Evolutionary conservation across 441 rosid species (phyloP).

Genomic region (Gossypium schwendimanii): DNA sequence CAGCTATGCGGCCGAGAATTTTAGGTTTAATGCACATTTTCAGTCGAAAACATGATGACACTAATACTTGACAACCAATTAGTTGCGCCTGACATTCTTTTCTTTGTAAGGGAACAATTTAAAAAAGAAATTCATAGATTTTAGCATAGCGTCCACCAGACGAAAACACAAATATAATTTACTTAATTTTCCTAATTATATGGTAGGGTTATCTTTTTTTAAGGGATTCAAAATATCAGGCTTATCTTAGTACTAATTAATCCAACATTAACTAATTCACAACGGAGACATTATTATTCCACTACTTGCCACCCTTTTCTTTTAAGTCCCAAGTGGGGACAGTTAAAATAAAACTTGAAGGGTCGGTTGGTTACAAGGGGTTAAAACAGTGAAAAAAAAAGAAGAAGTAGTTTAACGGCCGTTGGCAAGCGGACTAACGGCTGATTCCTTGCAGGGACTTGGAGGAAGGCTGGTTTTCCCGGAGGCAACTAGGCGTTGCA

Average conservation of each 20-base stretch:
- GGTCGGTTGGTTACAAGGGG: constrained; percentile 10
- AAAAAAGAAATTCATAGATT: background rate
- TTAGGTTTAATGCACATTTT: background rate
- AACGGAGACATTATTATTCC: background rate
- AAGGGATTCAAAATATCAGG: no score
- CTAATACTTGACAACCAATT: background rate
- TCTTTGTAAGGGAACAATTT: background rate
- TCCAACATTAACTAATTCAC: background rate
- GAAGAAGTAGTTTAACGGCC: constrained; percentile 44
- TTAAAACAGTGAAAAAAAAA: background rate
- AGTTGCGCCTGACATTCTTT: background rate
- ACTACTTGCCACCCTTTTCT: constrained; percentile 12
- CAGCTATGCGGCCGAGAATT: background rate
- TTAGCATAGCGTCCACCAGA: background rate
- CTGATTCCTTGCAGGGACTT: constrained; percentile 79
- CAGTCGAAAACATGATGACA: background rate
- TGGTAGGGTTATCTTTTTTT: background rate
- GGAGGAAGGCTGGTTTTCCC: constrained; percentile 76
- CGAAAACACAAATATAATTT: background rate
- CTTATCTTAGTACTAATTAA: background rate
- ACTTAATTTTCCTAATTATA: constrained; percentile 1
- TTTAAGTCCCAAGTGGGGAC: constrained; percentile 6
- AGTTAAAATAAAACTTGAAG: constrained; percentile 15
- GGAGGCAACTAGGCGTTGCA: constrained; percentile 68
- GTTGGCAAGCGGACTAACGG: constrained; percentile 54